Evolutionary conservation across 352 stramenopile species (phyloP), one percentile per base, ranked within the genome.

Genomic region (Globisporangium viniferum): DNA sequence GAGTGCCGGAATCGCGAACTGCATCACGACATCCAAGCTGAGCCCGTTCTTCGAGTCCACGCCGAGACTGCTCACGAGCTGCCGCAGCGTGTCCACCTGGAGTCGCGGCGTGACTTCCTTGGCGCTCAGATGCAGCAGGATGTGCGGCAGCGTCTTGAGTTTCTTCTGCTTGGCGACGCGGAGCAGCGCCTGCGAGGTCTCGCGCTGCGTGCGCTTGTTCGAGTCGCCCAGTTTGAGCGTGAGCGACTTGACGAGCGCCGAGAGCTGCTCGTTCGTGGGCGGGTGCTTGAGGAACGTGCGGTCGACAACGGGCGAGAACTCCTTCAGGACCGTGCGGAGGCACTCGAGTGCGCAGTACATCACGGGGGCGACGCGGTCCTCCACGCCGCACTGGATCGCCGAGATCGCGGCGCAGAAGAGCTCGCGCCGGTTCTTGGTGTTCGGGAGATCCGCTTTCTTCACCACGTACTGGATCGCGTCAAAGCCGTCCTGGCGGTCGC

Each of bases 291-390:
- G 62, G 46, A 86, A 87, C 24, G 64, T 70, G 1, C 74, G 74
- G 20, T 91, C 80, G 8, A 89, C 29, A 3, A 83, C 75, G 2
- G 79, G 78, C 6, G 79, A 59, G 64, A 90, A 92, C 62, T 83
- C 81, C 35, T 90, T 89, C 6, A 93, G 71, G n/a, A 93, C 68
- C 18, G 75, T 62, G 44, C 76, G 74, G 15, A 94, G 72, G 51
- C 83, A 92, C 36, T 94, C 83, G n/a, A 94, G 74, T 15, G 85
- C 77, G 51, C 87, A 94, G 74, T 89, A 94, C 83, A 94, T 91
- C 59, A 94, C 87, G 6, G 87, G 85, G 2, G 82, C 82, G 0
- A 94, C 85, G 24, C 82, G 83, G 67, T 93, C 87, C 9, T 92
- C 85, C 1, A 92, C 83, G 7, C 87, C 87, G 54, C 82, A 86